These are phyloP conservation scores for Eremothecium coryli DNA, from an alignment of 1,139 yeast species.

Conservation along the genomic window DNA sequence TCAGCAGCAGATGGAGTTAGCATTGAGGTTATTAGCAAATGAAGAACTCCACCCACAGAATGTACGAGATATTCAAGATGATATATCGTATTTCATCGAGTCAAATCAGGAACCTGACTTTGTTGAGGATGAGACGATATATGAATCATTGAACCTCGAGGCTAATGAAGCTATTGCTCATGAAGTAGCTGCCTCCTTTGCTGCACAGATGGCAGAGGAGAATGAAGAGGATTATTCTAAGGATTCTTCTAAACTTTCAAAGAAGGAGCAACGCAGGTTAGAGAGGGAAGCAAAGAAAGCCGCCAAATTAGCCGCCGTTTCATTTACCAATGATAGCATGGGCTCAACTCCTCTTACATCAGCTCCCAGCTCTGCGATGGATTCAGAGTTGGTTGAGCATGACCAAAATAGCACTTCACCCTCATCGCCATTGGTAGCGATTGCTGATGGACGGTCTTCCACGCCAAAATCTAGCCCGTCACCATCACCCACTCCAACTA, in stretches of 20 bases:
- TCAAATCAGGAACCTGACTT: slow-evolving; percentile 66
- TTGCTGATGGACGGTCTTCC: slow-evolving; percentile 1
- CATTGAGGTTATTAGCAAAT: slow-evolving; percentile 55
- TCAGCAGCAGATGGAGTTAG: slow-evolving; percentile 53
- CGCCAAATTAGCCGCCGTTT: slow-evolving; percentile 27
- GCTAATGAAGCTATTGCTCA: slow-evolving; percentile 43
- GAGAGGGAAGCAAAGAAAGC: slow-evolving; percentile 31
- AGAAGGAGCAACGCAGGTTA: slow-evolving; percentile 28
- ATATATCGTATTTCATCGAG: slow-evolving; percentile 60
- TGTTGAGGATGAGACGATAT: slow-evolving; percentile 68
- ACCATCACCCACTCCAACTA: slow-evolving; percentile 15
- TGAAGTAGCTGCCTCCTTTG: slow-evolving; percentile 38
- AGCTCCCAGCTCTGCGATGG: slow-evolving; percentile 3
- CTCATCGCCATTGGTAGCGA: background rate
- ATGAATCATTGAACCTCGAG: slow-evolving; percentile 55
- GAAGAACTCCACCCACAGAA: slow-evolving; percentile 53
- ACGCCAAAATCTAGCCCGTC: slow-evolving; percentile 12
- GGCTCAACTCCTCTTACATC: slow-evolving; percentile 12
- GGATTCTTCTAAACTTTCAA: slow-evolving; percentile 25
- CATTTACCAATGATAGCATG: slow-evolving; percentile 16
- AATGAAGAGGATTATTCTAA: slow-evolving; percentile 13
- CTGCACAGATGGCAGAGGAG: slow-evolving; percentile 28
- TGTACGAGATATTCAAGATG: slow-evolving; percentile 57
- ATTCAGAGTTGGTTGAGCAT: background rate
- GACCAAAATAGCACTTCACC: background rate